These are phyloP conservation scores for Adenanthera pavonina DNA, from an alignment of 306 rosid genomes.

Conservation along the genomic window DNA sequence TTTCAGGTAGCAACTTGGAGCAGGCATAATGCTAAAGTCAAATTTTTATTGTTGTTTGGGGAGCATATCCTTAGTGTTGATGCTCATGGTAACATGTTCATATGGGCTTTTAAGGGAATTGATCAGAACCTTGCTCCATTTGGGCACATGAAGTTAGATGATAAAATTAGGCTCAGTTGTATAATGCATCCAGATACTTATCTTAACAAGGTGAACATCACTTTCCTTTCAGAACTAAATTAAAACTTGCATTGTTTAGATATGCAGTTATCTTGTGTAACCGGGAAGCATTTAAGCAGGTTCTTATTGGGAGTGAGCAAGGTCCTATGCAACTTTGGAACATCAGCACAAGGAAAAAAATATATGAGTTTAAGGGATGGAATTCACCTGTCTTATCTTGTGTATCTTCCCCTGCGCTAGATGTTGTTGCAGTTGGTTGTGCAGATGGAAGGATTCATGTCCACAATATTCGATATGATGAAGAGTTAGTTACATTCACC, in stretches of 20 bases:
- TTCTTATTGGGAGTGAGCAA: constrained; percentile 85
- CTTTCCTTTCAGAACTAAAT: constrained; percentile 12
- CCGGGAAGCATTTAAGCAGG: constrained; percentile 53
- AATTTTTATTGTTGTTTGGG: constrained; percentile 75
- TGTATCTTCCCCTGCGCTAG: constrained; percentile 90
- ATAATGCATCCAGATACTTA: constrained; percentile 93
- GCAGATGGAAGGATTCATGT: constrained; percentile 85
- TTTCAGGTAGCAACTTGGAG: constrained; percentile 83
- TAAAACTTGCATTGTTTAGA: constrained; percentile 24
- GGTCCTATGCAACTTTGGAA: constrained; percentile 96
- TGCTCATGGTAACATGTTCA: constrained; percentile 61
- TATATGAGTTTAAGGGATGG: constrained; percentile 94
- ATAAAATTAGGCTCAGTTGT: constrained; percentile 63
- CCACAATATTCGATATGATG: constrained; percentile 79
- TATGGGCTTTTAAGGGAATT: constrained; percentile 83
- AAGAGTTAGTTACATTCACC: constrained; percentile 78
- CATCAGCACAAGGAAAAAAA: constrained; percentile 76
- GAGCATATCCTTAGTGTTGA: constrained; percentile 80
- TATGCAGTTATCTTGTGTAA: constrained; percentile 7
- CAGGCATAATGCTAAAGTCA: constrained; percentile 71
- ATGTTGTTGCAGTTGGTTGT: constrained; percentile 92
- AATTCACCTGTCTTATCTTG: constrained; percentile 73
- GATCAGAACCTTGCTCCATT: constrained; percentile 59
- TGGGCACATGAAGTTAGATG: constrained; percentile 62
- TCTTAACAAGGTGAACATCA: constrained; percentile 74